phyloP scores from a whole-genome alignment of 352 stramenopile species.

The Pseudoperonospora humuli region DNA sequence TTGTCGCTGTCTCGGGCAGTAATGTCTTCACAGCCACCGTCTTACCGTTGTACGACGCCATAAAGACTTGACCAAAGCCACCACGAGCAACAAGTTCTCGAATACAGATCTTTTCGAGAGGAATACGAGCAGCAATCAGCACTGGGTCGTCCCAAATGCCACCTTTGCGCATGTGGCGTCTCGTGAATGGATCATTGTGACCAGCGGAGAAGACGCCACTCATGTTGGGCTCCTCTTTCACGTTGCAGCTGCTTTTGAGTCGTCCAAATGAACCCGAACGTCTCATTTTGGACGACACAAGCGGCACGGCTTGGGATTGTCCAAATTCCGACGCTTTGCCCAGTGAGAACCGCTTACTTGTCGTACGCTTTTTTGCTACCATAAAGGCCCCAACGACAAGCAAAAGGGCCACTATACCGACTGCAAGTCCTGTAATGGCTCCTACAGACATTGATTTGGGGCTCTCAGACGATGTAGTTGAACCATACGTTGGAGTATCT shows the following conservation, averaged over 20 bases:
- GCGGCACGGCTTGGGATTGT: conserved; percentile 9
- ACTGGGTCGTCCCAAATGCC: conserved; percentile 36
- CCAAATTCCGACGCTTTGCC: conserved; percentile 14
- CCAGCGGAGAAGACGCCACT: conserved; percentile 6
- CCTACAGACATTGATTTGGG: too few species aligned
- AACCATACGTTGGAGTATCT: too few species aligned
- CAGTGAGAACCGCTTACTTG: conserved; percentile 2
- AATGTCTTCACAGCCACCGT: conserved; percentile 54
- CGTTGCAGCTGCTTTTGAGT: conserved; percentile 11
- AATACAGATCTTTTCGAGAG: conserved; percentile 34
- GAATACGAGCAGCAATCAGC: conserved; percentile 32
- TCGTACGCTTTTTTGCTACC: not conserved
- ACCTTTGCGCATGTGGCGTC: conserved; percentile 17
- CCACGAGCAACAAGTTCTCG: conserved; percentile 37
- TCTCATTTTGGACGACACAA: conserved; percentile 11
- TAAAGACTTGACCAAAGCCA: conserved; percentile 46
- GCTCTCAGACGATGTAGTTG: too few species aligned
- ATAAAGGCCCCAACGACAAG: conserved; percentile 6
- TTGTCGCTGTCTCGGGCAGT: conserved; percentile 34
- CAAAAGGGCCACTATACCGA: not conserved
- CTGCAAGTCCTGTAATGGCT: not conserved
- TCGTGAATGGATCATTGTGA: conserved; percentile 17
- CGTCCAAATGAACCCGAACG: conserved; percentile 14
- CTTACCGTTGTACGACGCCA: conserved; percentile 34
- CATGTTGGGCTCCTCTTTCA: conserved; percentile 8